phyloP scores from a whole-genome alignment of 2,329 filamentous ascomycete species.

The Neopestalotiopsis rosae region DNA sequence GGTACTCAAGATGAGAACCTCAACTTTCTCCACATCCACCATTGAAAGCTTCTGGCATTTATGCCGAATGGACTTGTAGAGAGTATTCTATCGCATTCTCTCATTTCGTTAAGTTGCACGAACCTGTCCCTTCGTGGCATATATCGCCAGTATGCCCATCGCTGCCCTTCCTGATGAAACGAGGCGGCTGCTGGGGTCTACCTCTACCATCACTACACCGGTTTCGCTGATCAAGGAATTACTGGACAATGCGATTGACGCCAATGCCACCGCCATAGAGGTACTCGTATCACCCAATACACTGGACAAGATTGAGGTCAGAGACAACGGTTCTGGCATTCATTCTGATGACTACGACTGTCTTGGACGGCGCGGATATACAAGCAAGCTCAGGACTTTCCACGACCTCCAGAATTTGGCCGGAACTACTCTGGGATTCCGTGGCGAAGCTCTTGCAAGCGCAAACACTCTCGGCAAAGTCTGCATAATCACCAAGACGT shows the following conservation, averaged over 20 bases:
- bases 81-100: too few relatives aligned
- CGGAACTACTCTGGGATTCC: conserved; percentile 72
- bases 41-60: too few relatives aligned
- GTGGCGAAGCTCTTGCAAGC: conserved; percentile 75
- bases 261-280: conserved; percentile 69
- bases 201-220: conserved; percentile 64
- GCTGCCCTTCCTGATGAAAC: conserved; percentile 52
- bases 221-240: conserved; percentile 75
- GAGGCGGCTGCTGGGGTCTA: conserved; percentile 63
- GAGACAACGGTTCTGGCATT: conserved; percentile 78
- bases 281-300: conserved; percentile 69
- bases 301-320: conserved; percentile 71
- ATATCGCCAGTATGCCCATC: conserved; percentile 50
- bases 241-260: conserved; percentile 78
- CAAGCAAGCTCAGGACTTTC: conserved; percentile 73
- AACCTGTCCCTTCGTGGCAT: neutral
- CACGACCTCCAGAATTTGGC: conserved; percentile 64
- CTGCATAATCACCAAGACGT: conserved; percentile 66
- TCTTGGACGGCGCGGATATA: conserved; percentile 71
- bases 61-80: too few relatives aligned
- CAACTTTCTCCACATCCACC: too few relatives aligned
- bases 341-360: conserved; percentile 62
- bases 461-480: conserved; percentile 65
- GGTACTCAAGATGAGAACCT: too few relatives aligned
- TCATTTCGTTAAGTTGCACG: neutral